Percentiles rank a stretch among this genome's conserved stretches.
phyloP scores from a whole-genome alignment of 257 asterid species.

The Jasminum sambac region DNA sequence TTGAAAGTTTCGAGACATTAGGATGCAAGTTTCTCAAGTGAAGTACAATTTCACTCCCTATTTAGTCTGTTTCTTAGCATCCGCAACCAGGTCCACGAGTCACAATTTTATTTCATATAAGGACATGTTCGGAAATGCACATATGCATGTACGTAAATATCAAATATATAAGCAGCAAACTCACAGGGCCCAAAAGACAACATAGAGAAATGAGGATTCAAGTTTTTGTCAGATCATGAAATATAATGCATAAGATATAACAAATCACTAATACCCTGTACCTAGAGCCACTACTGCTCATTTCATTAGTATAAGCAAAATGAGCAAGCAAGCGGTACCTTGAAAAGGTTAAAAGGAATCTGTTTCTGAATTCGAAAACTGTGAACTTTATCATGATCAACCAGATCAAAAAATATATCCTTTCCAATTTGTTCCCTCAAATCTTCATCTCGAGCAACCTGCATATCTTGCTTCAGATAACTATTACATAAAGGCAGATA shows the following conservation, averaged over 20 bases:
- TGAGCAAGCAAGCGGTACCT: slow-evolving; percentile 50
- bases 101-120: neutral
- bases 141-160: neutral
- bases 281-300: neutral
- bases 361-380: slow-evolving; percentile 94
- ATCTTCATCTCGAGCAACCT: slow-evolving; percentile 99
- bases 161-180: neutral
- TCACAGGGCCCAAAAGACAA: neutral
- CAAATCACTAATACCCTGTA: neutral
- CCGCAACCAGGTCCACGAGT: neutral
- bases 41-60: neutral
- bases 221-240: neutral
- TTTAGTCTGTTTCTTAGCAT: neutral
- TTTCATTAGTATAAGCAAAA: slow-evolving; percentile 19
- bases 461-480: slow-evolving; percentile 29
- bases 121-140: neutral
- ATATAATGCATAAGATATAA: neutral
- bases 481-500: slow-evolving; percentile 21
- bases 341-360: slow-evolving; percentile 73
- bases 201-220: neutral
- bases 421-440: slow-evolving; percentile 89
- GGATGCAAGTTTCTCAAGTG: neutral
- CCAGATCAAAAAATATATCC: slow-evolving; percentile 87
- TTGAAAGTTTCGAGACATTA: neutral
- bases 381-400: slow-evolving; percentile 94